Conservation (phyloP, 2,329 filamentous ascomycete species). For the Pseudogymnoascus sp. region DNA sequence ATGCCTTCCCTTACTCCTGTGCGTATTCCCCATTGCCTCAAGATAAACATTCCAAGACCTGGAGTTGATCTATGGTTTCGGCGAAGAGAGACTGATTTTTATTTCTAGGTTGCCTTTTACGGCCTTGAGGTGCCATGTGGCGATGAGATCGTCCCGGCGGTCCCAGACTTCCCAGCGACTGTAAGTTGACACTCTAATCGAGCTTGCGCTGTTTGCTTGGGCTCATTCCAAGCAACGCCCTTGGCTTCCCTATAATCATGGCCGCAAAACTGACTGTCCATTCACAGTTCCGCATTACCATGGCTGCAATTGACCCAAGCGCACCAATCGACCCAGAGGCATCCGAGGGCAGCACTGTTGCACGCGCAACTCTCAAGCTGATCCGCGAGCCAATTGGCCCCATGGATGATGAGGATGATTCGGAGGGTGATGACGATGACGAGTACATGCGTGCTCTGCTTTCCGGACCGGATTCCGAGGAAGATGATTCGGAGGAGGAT, state of each 20-base stretch:
- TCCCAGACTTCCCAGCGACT: slow-evolving; percentile 72
- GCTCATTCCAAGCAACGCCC: background rate
- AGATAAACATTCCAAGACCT: slow-evolving; percentile 3
- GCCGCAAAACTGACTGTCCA: slow-evolving; percentile 10
- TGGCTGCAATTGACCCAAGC: slow-evolving; percentile 94
- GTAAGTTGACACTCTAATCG: slow-evolving; percentile 46
- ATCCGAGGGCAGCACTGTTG: slow-evolving; percentile 52
- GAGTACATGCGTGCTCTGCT: slow-evolving; percentile 54
- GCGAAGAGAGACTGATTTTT: slow-evolving; percentile 1
- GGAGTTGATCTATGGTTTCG: background rate
- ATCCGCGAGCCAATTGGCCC: slow-evolving; percentile 62
- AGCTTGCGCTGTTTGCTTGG: background rate
- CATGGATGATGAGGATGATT: slow-evolving; percentile 41
- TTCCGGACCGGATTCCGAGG: slow-evolving; percentile 40
- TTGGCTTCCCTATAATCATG: background rate
- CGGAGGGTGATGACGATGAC: slow-evolving; percentile 58
- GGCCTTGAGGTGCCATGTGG: slow-evolving; percentile 85
- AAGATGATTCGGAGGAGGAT: slow-evolving; percentile 49
- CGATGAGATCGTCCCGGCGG: slow-evolving; percentile 72
- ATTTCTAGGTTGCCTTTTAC: slow-evolving; percentile 64
- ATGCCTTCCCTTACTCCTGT: slow-evolving; percentile 9
- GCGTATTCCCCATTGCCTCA: background rate
- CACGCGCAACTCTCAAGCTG: slow-evolving; percentile 84
- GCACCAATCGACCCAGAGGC: slow-evolving; percentile 62
- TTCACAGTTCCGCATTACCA: slow-evolving; percentile 84